phyloP scores from a whole-genome alignment of 139 green algal species.

The Microglena sp. region DNA sequence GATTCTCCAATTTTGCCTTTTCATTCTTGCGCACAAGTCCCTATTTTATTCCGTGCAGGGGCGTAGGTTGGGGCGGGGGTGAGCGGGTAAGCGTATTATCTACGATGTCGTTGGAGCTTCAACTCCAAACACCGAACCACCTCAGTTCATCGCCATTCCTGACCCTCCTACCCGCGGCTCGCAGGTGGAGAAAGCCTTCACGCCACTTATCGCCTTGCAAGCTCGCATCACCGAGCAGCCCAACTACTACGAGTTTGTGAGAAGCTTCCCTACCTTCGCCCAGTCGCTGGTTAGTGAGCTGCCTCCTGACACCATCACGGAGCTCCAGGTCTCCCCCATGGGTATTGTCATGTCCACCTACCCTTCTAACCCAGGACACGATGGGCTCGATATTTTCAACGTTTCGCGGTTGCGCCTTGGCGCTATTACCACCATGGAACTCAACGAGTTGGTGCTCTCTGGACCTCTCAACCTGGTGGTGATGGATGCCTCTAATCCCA shows the following conservation, averaged over 20 bases:
- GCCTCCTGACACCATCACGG: not conserved
- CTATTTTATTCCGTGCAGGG: no score
- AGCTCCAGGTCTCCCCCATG: not conserved
- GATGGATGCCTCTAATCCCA: no score
- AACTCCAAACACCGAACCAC: no score
- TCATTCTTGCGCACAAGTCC: no score
- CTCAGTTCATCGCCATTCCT: no score
- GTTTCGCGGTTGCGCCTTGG: not conserved
- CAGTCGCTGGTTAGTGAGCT: not conserved
- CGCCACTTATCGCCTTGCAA: not conserved
- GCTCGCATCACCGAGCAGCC: not conserved
- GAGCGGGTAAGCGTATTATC: no score
- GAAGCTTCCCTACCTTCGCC: not conserved
- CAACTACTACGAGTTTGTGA: not conserved
- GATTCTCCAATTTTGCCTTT: no score
- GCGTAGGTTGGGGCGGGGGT: no score
- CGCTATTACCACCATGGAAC: not conserved
- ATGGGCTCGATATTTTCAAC: slow-evolving; percentile 1
- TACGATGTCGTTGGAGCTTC: no score
- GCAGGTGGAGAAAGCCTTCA: not conserved
- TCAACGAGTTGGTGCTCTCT: not conserved
- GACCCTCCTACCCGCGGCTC: no score
- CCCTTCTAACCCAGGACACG: not conserved
- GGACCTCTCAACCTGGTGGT: slow-evolving; percentile 1
- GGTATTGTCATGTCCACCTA: not conserved